These are phyloP conservation scores for Apophysomyces ossiformis DNA, from an alignment of 371 early-diverging fungal genomes.

Conservation along the genomic window DNA sequence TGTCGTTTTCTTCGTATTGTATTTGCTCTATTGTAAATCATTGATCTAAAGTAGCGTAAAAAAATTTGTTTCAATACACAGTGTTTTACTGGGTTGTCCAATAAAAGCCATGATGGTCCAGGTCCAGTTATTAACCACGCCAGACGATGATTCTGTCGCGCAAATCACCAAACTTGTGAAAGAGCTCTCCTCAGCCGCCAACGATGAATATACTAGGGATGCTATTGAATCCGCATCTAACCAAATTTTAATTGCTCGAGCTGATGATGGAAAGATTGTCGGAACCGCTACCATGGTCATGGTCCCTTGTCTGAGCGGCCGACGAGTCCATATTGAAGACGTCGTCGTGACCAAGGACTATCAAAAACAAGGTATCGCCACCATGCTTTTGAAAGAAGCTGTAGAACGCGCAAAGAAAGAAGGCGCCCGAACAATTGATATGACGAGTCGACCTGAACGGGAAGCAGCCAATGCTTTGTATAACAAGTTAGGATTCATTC, in stretches of 20 bases:
- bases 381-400: conserved; percentile 28
- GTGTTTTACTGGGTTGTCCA: too few relatives aligned
- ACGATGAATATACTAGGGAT: conserved; percentile 7
- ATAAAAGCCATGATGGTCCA: neutral
- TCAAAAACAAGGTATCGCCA: conserved; percentile 43
- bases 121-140: neutral
- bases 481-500: conserved; percentile 47
- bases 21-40: too few relatives aligned
- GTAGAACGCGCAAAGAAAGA: conserved; percentile 28
- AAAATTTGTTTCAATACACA: too few relatives aligned
- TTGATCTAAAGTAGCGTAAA: too few relatives aligned
- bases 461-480: conserved; percentile 52
- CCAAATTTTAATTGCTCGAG: conserved; percentile 26
- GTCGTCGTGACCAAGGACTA: conserved; percentile 38
- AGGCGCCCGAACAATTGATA: conserved; percentile 42
- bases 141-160: neutral
- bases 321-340: conserved; percentile 53
- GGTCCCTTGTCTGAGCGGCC: conserved; percentile 42
- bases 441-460: conserved; percentile 51
- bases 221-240: conserved; percentile 32
- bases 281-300: conserved; percentile 38
- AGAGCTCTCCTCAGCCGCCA: conserved; percentile 30
- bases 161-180: conserved; percentile 19
- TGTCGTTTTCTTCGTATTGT: too few relatives aligned
- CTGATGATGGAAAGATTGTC: conserved; percentile 17